Evolutionary conservation across 2,329 filamentous ascomycete genomes (phyloP), one percentile per base, ranked within the genome.

Genomic region (Pestalotiopsis sp.): DNA sequence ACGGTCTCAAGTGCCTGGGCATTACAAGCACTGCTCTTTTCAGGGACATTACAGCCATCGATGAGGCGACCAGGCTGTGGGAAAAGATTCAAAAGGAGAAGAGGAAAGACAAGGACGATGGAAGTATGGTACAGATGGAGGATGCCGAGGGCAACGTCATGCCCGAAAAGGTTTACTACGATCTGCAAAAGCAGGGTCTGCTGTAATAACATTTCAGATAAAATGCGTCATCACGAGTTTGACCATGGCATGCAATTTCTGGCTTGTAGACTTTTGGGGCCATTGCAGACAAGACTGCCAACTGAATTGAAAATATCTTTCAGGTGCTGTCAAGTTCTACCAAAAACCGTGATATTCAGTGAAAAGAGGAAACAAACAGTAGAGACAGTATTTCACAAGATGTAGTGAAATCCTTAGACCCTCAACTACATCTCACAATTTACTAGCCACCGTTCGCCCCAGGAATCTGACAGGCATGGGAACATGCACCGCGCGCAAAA

Each of bases 151-250:
- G 96, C 61, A 98, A 99, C 76, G 96, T 99, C 68, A 99, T 99
- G 96, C 96, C 97, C 0, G 94, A 98, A 83, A 97, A 97, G 86
- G 95, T 99, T 67, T 99, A 98, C 80, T 91, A 95, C 73, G 96
- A 99, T 86, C 82, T 98, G 81, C 92, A 94, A 81, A 97, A 97
- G 83, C 94, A 97, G 79, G 95, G 95, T 41, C 85, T 97, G 77
- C 83, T 97, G 72, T 96, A 85, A 81, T 62, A 7, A 6, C 11
- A 17, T 17, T 13, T 14, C 5, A 52, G 7, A 52, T 6, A 23
- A n/a, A 17, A 52, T 23, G 45, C 20, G 23, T 20, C 17, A 7
- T 52, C 45, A 7, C 45, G 5, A 52, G n/a, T 52, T 52, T 52
- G 17, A 52, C 7, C 7, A n/a, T 9, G 1, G 17, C 45, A 52